Base-by-base conservation (phyloP, 768 basidiomycete genomes). In the Sarcodon sp. region DNA sequence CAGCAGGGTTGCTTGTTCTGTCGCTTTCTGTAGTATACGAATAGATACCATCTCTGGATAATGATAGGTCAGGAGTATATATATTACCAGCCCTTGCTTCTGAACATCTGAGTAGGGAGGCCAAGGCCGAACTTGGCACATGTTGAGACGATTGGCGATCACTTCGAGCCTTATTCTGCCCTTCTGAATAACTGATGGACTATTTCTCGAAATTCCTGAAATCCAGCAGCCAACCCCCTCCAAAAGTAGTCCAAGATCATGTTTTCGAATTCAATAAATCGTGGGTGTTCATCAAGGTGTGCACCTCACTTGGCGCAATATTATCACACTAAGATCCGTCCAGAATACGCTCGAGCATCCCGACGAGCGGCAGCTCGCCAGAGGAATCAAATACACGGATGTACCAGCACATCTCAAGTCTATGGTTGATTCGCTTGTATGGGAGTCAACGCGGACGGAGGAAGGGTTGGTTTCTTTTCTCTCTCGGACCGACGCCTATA, bases 331-430 rank as follows among this genome's bases (percentile, higher is more conserved):
- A 38, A 16, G 18, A 27, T 37, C 46, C 38, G 31, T 27, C 15
- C 54, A 93, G 91, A 77, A 78, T 54, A 92, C 87, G 4, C 75
- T 96, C n/a, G 66, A 76, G 44, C 73, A 85, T 59, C 91, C 92
- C 0, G 90, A 96, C 63, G 91, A 96, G 67, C 74, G 91, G 36
- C 90, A 93, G 61, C 63, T 96, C 35, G 69, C 77, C 10, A 78
- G 75, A 59, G 90, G 93, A 11, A 92, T 93, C 57, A 66, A 67
- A 46, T 79, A 80, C 9, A 96, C 93, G 3, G 75, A 79, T 61
- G 90, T 93, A 0, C 89, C 92, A 7, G 68, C 65, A 21, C 76
- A 80, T 54, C 69, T 94, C 15, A 73, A 79, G 55, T 76, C 79
- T 4, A 83, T 97, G 72, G 86, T 91, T 2, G 86, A 93, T 64